These are phyloP conservation scores for Wallacemonas sp. DNA, from an alignment of 208 protist species.

Conservation along the genomic window DNA sequence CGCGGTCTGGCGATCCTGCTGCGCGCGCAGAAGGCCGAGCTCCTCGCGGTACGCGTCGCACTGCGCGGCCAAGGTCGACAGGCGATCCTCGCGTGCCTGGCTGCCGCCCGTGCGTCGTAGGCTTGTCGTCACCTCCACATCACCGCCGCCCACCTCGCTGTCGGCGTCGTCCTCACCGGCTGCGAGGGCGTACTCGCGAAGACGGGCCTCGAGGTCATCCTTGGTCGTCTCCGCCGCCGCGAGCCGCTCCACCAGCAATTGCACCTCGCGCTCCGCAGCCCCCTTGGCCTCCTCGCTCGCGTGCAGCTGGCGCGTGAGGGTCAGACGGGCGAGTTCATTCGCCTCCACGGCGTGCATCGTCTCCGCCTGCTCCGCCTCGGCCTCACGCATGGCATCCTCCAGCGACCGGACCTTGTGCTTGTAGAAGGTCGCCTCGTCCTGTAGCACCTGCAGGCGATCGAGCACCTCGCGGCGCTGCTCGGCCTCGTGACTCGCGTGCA, in stretches of 20 bases:
- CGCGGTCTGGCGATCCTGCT: constrained; percentile 31
- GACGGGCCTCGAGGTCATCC: constrained; percentile 25
- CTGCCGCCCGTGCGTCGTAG: constrained; percentile 14
- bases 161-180: not conserved
- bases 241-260: constrained; percentile 30
- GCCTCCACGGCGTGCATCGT: constrained; percentile 14
- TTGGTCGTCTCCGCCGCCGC: constrained; percentile 28
- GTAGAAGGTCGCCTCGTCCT: constrained; percentile 34
- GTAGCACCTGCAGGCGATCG: constrained; percentile 25
- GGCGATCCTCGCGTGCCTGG: not conserved
- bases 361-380: constrained; percentile 25
- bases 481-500: not conserved
- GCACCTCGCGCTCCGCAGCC: constrained; percentile 30
- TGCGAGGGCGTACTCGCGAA: not conserved
- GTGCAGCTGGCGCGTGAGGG: constrained; percentile 41
- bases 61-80: constrained; percentile 30
- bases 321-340: constrained; percentile 35
- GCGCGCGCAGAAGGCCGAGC: constrained; percentile 47
- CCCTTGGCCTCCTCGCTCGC: constrained; percentile 27
- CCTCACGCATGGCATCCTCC: constrained; percentile 29
- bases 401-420: constrained; percentile 24
- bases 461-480: constrained; percentile 22
- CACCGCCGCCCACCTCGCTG: not conserved
- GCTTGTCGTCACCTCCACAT: constrained; percentile 11
- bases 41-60: constrained; percentile 53